Base-by-base conservation (phyloP, 2,329 filamentous ascomycete genomes). In the Gyromitra esculenta region DNA sequence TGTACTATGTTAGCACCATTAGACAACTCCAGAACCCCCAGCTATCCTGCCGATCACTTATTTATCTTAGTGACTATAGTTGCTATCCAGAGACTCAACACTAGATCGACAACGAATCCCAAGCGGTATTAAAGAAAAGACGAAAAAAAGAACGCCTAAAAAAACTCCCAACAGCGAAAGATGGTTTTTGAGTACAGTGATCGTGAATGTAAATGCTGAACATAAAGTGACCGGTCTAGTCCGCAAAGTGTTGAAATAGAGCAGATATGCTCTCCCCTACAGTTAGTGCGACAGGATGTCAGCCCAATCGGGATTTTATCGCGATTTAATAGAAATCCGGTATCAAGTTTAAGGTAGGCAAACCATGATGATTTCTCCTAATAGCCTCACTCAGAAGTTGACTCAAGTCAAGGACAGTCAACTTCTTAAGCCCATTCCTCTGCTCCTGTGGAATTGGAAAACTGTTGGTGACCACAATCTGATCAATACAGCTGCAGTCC, bases 331-430 rank as follows among this genome's bases (percentile, higher is more conserved):
- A 82, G 60, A 70, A 71, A 69, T 70, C 72, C 60, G 67, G 43
- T 69, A 70, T 70, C 57, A 63, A 75, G 66, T 75, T 75, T 15
- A 43, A 89, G 82, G 93, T 91, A 79, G 91, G 91, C 85, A 97
- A 95, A 84, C 96, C 96, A 82, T 98, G 96, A 84, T 99, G 95
- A 83, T 98, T 98, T 81, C 96, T 90, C 81, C 96, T 89, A 81
- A 99, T 98, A 65, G 94, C 94, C 84, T 99, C 96, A 3, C 94
- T 89, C 52, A 99, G 86, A 66, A 99, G 86, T 82, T 91, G 92
- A 35, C 94, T 96, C 15, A 99, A 88, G 82, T 97, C 94, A 75
- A 99, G 89, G 43, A 97, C 88, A 73, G 96, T 90, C 81, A 99
- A 87, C 86, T 99, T 99, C 85, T 88, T 91, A 67, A 89, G 90